Evolutionary conservation across 176 grass and related monocot species (phyloP).

Genomic region (Oryza brachyantha): DNA sequence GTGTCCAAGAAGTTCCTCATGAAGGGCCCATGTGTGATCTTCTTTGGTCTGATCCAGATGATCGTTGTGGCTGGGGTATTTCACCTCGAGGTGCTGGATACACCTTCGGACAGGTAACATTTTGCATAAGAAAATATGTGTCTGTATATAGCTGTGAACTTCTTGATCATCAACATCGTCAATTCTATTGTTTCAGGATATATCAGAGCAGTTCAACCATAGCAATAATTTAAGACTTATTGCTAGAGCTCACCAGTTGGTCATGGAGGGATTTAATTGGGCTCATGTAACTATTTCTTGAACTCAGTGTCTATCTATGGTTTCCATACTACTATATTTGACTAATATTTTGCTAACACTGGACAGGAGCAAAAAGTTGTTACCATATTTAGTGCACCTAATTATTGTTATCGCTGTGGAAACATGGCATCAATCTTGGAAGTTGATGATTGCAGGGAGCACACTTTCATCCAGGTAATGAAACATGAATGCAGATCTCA

Average conservation of each 20-base stretch:
- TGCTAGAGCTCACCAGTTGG: conserved; percentile 95
- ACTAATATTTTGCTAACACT: conserved; percentile 11
- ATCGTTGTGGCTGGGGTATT: conserved; percentile 96
- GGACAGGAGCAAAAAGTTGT: conserved; percentile 97
- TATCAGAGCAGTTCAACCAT: conserved; percentile 99
- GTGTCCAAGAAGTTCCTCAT: conserved; percentile 96
- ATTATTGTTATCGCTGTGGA: conserved; percentile 97
- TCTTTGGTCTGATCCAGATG: conserved; percentile 95
- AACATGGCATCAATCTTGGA: conserved; percentile 99
- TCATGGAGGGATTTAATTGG: conserved; percentile 97
- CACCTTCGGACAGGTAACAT: conserved; percentile 90
- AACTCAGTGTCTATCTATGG: background rate
- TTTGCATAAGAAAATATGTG: background rate
- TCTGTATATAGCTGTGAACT: background rate
- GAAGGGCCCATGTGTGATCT: conserved; percentile 99
- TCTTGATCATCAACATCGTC: conserved; percentile 22
- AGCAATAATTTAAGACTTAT: conserved; percentile 89
- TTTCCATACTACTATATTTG: background rate
- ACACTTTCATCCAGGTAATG: conserved; percentile 91
- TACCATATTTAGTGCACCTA: conserved; percentile 98
- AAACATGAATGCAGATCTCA: background rate
- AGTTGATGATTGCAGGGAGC: conserved; percentile 94
- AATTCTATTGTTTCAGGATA: conserved; percentile 62
- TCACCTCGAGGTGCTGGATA: conserved; percentile 96
- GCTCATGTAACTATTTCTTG: conserved; percentile 64